Base-by-base conservation (phyloP, 1,284 basidiomycete genomes). In the Wolfiporia cocos region DNA sequence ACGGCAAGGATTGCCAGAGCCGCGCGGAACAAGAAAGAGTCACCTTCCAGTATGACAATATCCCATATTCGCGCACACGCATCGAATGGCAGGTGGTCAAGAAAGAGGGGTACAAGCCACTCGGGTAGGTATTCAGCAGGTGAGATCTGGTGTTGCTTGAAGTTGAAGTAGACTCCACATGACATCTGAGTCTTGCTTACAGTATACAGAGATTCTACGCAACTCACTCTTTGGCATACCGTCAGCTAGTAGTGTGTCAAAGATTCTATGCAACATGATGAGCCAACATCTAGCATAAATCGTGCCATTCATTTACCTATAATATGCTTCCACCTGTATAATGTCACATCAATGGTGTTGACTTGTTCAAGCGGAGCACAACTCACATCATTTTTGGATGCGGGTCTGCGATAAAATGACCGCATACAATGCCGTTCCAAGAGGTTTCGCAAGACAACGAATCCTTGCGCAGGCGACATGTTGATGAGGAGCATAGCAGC, bases 201-300 rank as follows among this genome's bases (percentile, higher is more conserved):
- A 94, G 66, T 95, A 95, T 65, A 93, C 93, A 63, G 91, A 95
- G 52, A 93, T 90, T 90, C 39, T 38, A 28, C 17, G 52, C n/a
- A n/a, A n/a, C 76, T 55, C 53, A 94, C 90, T 81, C 69, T 92
- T 95, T 0, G 95, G 95, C 84, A 97, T 94, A 33, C 85, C 81
- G 59, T 96, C 92, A 19, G 92, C 91, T 20, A 95, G 70, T 10
- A 95, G 65, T 0, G 92, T 94, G 55, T 95, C 92, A 54, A 95
- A 94, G 55, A 95, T 93, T 51, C 92, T 92, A 49, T 33, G 30
- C 41, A 34, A 19, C 39, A 36, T 37, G 41, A 17, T 37, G 24
- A 21, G 12, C 37, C 15, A 22, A 29, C 24, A 11, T 15, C 34
- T 3, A n/a, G 19, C 56, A 55, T 43, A 58, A 56, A 42, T 10